Percentiles rank a stretch among this genome's conserved stretches.
Conservation (phyloP, 2,329 filamentous ascomycete species). For the Mariannaea sp. region DNA sequence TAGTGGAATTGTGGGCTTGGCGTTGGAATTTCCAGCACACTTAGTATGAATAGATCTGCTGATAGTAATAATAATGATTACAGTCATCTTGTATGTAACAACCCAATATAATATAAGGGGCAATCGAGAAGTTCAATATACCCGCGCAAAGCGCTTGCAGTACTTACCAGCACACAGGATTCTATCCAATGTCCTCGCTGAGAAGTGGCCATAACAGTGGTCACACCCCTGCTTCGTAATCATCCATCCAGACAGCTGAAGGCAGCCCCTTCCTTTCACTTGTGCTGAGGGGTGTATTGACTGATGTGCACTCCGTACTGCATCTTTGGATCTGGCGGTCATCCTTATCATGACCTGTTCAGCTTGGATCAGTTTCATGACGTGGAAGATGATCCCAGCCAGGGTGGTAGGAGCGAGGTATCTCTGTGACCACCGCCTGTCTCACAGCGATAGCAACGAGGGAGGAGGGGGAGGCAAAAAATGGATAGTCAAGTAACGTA, state of each 20-base stretch:
- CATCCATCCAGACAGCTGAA: neutral
- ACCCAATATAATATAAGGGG: conserved; percentile 1
- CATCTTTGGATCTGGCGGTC: too few relatives aligned
- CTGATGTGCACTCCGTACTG: too few relatives aligned
- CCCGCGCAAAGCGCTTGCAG: conserved; percentile 4
- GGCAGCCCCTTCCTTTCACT: neutral
- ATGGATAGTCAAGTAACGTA: neutral
- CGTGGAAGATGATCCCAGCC: neutral
- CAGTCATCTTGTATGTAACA: conserved; percentile 15
- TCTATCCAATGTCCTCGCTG: too few relatives aligned
- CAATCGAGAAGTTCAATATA: conserved; percentile 1
- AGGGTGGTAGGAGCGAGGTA: neutral
- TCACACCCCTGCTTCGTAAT: neutral
- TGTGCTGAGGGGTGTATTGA: neutral
- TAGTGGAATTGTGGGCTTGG: neutral
- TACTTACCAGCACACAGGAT: too few relatives aligned
- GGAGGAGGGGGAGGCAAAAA: neutral
- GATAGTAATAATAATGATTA: conserved; percentile 18
- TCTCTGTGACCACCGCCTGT: neutral
- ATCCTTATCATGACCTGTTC: neutral
- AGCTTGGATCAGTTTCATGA: neutral
- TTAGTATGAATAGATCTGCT: conserved; percentile 7
- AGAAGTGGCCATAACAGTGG: neutral
- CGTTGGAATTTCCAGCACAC: too few relatives aligned
- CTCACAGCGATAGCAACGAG: neutral